Evolutionary conservation across 2,329 filamentous ascomycete genomes (phyloP).

Genomic region (Aspergillus piperis): DNA sequence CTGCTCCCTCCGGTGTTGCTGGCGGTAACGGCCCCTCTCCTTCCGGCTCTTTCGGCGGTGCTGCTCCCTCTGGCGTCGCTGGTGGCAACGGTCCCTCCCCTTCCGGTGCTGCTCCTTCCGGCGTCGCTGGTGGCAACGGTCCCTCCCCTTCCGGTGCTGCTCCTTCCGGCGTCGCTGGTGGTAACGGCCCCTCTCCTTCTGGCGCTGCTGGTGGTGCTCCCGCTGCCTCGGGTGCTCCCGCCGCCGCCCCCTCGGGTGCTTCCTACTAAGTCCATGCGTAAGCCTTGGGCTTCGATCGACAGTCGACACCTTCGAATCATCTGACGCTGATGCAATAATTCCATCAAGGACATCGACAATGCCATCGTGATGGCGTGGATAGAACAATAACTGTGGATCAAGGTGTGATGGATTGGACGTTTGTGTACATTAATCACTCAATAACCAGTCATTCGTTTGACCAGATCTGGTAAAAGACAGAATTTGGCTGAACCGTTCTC

Average conservation of each 20-base stretch:
- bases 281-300: background rate
- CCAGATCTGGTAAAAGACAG: background rate
- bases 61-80: background rate
- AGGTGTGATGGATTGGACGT: background rate
- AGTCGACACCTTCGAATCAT: background rate
- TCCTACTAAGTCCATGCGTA: background rate
- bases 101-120: background rate
- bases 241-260: background rate
- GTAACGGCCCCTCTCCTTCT: background rate
- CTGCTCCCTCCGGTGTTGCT: background rate
- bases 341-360: too few relatives aligned
- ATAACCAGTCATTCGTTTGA: background rate
- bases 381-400: background rate
- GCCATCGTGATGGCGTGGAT: too few relatives aligned
- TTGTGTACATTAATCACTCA: background rate
- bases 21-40: background rate
- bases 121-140: background rate
- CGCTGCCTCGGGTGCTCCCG: background rate
- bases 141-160: background rate
- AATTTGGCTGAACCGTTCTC: background rate
- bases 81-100: background rate
- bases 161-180: background rate
- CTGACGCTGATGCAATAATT: background rate
- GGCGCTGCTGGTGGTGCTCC: background rate
- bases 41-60: background rate